phyloP scores from a whole-genome alignment of 1,284 basidiomycete genomes.

The Microbotryum lychnidis-dioicae region DNA sequence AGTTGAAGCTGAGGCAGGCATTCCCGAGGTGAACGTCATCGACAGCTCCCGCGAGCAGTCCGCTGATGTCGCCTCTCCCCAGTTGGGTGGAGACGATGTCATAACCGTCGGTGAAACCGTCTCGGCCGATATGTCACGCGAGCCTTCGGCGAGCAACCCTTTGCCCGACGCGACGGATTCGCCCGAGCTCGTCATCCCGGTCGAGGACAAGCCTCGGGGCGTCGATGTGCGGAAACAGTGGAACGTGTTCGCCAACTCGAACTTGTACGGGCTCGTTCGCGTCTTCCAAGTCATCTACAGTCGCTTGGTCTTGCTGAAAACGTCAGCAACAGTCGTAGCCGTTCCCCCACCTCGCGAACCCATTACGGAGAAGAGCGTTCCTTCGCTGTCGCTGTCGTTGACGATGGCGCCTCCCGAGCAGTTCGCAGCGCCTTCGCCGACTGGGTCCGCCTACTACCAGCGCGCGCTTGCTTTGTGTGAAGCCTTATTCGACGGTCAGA shows the following conservation, averaged over 20 bases:
- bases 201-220: slow-evolving; percentile 41
- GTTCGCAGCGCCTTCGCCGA: slow-evolving; percentile 1
- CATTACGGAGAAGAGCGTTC: slow-evolving; percentile 39
- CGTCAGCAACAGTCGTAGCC: slow-evolving; percentile 33
- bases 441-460: slow-evolving; percentile 59
- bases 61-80: slow-evolving; percentile 5
- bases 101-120: slow-evolving; percentile 23
- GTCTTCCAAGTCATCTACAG: slow-evolving; percentile 83
- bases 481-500: slow-evolving; percentile 83
- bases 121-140: slow-evolving; percentile 1
- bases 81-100: slow-evolving; percentile 11
- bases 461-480: slow-evolving; percentile 87
- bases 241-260: slow-evolving; percentile 83
- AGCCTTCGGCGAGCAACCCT: slow-evolving; percentile 8
- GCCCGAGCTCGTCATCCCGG: slow-evolving; percentile 38
- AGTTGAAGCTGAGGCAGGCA: slow-evolving; percentile 2
- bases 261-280: slow-evolving; percentile 82
- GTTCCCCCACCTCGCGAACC: slow-evolving; percentile 38
- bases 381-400: slow-evolving; percentile 39
- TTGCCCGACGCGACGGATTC: too few relatives aligned
- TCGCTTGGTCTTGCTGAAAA: slow-evolving; percentile 61
- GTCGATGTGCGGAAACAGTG: slow-evolving; percentile 28
- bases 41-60: slow-evolving; percentile 2
- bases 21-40: background rate
- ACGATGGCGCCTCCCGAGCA: slow-evolving; percentile 46